Percentiles rank a stretch among this genome's conserved stretches.
phyloP scores from a whole-genome alignment of 2,329 filamentous ascomycete genomes.

The Phoma sp. region DNA sequence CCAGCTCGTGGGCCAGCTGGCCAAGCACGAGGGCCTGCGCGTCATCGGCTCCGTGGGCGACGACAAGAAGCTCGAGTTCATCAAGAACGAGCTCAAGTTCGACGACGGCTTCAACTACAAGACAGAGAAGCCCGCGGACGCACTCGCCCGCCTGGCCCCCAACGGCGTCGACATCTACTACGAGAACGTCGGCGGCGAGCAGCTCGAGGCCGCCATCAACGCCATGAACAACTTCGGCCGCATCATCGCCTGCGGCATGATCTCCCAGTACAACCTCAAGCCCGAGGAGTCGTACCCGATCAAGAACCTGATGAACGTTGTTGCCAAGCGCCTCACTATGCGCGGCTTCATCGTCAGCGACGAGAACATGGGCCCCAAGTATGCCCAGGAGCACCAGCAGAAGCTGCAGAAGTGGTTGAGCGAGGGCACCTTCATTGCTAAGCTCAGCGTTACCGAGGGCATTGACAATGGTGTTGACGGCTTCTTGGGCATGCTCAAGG shows the following conservation, averaged over 20 bases:
- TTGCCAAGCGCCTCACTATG: slow-evolving; percentile 73
- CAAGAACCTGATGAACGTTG: slow-evolving; percentile 67
- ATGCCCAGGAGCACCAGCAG: slow-evolving; percentile 74
- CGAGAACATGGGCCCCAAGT: slow-evolving; percentile 68
- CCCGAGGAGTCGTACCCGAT: slow-evolving; percentile 67
- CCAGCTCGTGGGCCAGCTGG: slow-evolving; percentile 81
- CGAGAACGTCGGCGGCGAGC: slow-evolving; percentile 79
- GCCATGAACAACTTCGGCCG: slow-evolving; percentile 70
- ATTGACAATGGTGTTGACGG: slow-evolving; percentile 79
- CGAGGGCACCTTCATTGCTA: slow-evolving; percentile 75
- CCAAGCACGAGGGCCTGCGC: slow-evolving; percentile 77
- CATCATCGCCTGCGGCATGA: slow-evolving; percentile 68
- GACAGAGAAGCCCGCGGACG: slow-evolving; percentile 73
- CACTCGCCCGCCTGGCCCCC: slow-evolving; percentile 73
- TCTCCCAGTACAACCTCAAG: slow-evolving; percentile 75
- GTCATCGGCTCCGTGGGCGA: slow-evolving; percentile 83
- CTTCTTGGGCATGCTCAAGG: slow-evolving; percentile 74
- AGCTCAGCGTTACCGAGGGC: slow-evolving; percentile 71
- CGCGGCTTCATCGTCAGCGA: slow-evolving; percentile 78
- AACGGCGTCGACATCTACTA: slow-evolving; percentile 84
- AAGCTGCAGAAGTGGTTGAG: slow-evolving; percentile 77
- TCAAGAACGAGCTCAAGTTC: slow-evolving; percentile 71
- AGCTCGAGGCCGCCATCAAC: slow-evolving; percentile 70
- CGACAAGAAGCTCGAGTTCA: slow-evolving; percentile 80
- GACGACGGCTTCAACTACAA: slow-evolving; percentile 88